These are phyloP conservation scores for Lippia alba DNA, from an alignment of 305 asterid genomes.

Conservation along the genomic window DNA sequence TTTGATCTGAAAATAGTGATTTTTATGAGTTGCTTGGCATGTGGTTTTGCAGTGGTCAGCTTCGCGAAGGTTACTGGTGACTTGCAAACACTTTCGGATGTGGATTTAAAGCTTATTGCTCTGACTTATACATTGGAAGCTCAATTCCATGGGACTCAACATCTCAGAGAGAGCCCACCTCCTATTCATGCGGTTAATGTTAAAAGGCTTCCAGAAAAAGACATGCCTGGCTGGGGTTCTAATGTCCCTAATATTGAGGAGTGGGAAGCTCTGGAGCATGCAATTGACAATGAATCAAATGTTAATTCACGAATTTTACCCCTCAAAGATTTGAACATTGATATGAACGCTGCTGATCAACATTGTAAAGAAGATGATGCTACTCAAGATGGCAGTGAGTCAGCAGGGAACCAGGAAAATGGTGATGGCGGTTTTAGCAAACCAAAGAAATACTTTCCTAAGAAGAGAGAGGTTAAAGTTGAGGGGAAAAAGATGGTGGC, in stretches of 20 bases:
- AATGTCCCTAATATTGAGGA: constrained; percentile 91
- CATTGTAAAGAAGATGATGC: constrained; percentile 48
- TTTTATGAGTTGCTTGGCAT: constrained; percentile 25
- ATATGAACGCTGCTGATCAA: constrained; percentile 50
- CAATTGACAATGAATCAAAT: constrained; percentile 53
- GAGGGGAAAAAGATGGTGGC: constrained; percentile 90
- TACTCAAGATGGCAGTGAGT: constrained; percentile 49
- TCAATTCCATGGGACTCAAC: constrained; percentile 85
- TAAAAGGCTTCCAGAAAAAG: constrained; percentile 93
- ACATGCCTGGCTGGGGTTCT: constrained; percentile 97
- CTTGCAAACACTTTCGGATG: constrained; percentile 96
- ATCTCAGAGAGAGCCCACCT: constrained; percentile 86
- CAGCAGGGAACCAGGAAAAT: constrained; percentile 51
- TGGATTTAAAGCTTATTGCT: constrained; percentile 95
- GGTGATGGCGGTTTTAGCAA: constrained; percentile 47
- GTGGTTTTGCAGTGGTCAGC: constrained; percentile 63
- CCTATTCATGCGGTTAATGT: constrained; percentile 78
- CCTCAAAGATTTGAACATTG: constrained; percentile 64
- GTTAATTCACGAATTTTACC: constrained; percentile 77
- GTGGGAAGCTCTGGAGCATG: constrained; percentile 94
- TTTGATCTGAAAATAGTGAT: constrained; percentile 6
- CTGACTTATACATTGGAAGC: constrained; percentile 81
- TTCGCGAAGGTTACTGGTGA: constrained; percentile 98
- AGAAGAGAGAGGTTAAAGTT: constrained; percentile 71
- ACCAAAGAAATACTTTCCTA: constrained; percentile 52